Conservation (phyloP, 139 green algal genomes). For the Chlorokybus atmophyticus region DNA sequence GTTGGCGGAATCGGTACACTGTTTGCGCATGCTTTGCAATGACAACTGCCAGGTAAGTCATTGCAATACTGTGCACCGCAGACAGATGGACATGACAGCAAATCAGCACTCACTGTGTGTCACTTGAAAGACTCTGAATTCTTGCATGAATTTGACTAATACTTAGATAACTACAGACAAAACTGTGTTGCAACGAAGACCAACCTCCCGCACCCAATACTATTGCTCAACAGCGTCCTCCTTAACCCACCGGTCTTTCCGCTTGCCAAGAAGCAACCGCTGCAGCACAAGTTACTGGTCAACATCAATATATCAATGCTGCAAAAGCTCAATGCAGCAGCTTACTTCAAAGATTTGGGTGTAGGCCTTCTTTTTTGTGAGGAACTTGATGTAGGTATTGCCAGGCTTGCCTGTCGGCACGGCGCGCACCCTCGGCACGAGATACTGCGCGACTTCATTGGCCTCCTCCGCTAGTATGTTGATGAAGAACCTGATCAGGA, state of each 20-base stretch:
- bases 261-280: constrained; percentile 38
- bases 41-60: no score
- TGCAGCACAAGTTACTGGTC: constrained; percentile 7
- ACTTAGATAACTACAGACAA: no score
- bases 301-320: neutral
- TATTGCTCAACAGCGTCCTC: no score
- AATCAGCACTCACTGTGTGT: no score
- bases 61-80: no score
- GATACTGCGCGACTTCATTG: constrained; percentile 42
- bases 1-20: no score
- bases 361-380: constrained; percentile 73
- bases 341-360: constrained; percentile 47
- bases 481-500: constrained; percentile 82
- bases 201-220: no score
- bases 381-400: constrained; percentile 54
- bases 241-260: constrained; percentile 57
- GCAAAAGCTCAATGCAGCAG: neutral
- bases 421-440: constrained; percentile 68
- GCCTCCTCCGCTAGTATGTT: constrained; percentile 76
- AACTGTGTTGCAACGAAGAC: no score
- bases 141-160: no score
- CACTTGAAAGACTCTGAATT: no score
- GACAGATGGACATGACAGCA: no score
- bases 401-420: constrained; percentile 30
- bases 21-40: no score